phyloP scores from a whole-genome alignment of 2,329 filamentous ascomycete species.

The Sclerotinia minor region DNA sequence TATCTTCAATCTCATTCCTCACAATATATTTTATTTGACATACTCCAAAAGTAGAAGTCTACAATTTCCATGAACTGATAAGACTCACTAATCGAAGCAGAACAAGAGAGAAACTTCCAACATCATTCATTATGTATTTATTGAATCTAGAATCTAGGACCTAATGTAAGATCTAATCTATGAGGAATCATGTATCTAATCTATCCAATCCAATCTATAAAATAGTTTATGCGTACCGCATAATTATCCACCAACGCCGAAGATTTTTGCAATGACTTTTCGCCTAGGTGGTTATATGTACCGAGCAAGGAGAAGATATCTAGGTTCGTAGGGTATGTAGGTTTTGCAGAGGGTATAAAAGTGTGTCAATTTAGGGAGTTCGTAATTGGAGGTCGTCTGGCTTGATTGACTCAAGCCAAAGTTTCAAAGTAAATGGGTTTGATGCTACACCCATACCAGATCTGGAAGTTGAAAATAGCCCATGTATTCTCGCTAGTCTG shows the following conservation, averaged over 20 bases:
- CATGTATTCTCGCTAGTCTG: too few species aligned
- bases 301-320: background rate
- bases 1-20: too few species aligned
- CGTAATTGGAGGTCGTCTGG: background rate
- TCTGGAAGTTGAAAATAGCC: background rate
- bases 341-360: background rate
- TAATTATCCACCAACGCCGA: constrained; percentile 8
- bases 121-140: constrained; percentile 1
- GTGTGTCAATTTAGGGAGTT: background rate
- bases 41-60: background rate
- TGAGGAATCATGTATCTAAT: constrained; percentile 2
- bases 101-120: background rate
- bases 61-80: background rate
- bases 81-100: background rate
- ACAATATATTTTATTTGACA: too few species aligned
- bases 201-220: constrained; percentile 13
- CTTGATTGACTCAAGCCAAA: background rate
- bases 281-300: constrained; percentile 10
- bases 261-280: background rate
- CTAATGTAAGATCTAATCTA: constrained; percentile 1
- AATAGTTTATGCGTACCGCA: background rate
- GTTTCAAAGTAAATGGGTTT: background rate
- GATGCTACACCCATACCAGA: background rate
- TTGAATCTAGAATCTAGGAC: constrained; percentile 17
- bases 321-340: background rate